Evolutionary conservation across 345 rosid genomes (phyloP).

Genomic region (Nasturtium officinale): DNA sequence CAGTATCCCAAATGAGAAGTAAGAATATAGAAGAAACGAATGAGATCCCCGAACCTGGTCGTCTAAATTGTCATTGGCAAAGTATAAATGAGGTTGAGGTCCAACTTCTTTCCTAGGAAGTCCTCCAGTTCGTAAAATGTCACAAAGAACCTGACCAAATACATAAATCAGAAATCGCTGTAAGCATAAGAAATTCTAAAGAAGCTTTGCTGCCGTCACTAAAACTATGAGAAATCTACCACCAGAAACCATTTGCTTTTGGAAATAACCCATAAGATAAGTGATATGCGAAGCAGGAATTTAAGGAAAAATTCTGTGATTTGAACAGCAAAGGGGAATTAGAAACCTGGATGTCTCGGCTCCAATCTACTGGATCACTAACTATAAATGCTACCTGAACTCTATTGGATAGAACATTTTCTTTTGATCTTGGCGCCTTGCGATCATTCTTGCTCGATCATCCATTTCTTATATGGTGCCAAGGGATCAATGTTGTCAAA

Average conservation of each 20-base stretch:
- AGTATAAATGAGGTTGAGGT: constrained; percentile 65
- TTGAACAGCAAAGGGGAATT: background rate
- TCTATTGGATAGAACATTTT: constrained; percentile 49
- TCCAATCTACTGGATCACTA: constrained; percentile 93
- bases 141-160: constrained; percentile 74
- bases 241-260: background rate
- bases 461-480: constrained; percentile 69
- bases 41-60: constrained; percentile 59
- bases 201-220: background rate
- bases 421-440: constrained; percentile 34
- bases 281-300: background rate
- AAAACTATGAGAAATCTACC: background rate
- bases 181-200: background rate
- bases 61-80: constrained; percentile 84
- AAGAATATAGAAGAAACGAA: constrained; percentile 1
- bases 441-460: constrained; percentile 39
- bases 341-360: constrained; percentile 87
- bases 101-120: constrained; percentile 73
- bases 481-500: constrained; percentile 85
- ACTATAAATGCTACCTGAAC: constrained; percentile 86
- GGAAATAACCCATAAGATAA: background rate
- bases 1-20: constrained; percentile 38
- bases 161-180: background rate
- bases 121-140: constrained; percentile 84
- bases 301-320: background rate